phyloP scores from a whole-genome alignment of 768 basidiomycete genomes.

The Trametes coccinea region DNA sequence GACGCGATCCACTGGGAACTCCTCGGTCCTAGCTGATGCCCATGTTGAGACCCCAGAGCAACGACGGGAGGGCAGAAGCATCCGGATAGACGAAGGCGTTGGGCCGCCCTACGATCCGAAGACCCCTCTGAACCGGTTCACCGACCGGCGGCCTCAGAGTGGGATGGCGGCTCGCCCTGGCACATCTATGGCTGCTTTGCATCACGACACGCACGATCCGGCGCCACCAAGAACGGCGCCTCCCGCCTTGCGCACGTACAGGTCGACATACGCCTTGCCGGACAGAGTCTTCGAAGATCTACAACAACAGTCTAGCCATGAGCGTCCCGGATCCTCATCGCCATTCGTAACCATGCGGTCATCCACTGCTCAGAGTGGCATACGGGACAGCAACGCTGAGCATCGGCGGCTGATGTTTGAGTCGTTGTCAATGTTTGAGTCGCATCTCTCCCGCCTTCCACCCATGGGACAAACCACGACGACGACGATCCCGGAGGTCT shows the following conservation, averaged over 20 bases:
- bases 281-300: conserved; percentile 10
- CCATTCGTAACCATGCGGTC: conserved; percentile 18
- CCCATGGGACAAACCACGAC: conserved; percentile 41
- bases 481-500: conserved; percentile 51
- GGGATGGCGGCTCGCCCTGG: conserved; percentile 24
- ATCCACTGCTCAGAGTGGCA: conserved; percentile 13
- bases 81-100: conserved; percentile 20
- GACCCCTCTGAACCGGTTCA: conserved; percentile 17
- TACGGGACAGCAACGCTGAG: conserved; percentile 39
- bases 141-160: conserved; percentile 13
- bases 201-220: conserved; percentile 28
- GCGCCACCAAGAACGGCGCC: conserved; percentile 40
- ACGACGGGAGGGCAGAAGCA: conserved; percentile 3
- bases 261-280: conserved; percentile 39
- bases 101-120: conserved; percentile 13
- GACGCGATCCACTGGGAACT: conserved; percentile 28
- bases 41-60: conserved; percentile 14
- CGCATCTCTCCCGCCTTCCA: conserved; percentile 58
- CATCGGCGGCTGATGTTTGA: conserved; percentile 74
- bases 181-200: conserved; percentile 39
- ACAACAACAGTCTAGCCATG: conserved; percentile 6
- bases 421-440: conserved; percentile 68
- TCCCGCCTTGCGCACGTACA: conserved; percentile 42
- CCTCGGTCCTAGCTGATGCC: conserved; percentile 20
- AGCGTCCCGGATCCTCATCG: conserved; percentile 22